A percentile compares a stretch with the other conserved stretches of the same genome.
Conservation (phyloP, 2,329 filamentous ascomycete species). For the Emergomyces africanus region DNA sequence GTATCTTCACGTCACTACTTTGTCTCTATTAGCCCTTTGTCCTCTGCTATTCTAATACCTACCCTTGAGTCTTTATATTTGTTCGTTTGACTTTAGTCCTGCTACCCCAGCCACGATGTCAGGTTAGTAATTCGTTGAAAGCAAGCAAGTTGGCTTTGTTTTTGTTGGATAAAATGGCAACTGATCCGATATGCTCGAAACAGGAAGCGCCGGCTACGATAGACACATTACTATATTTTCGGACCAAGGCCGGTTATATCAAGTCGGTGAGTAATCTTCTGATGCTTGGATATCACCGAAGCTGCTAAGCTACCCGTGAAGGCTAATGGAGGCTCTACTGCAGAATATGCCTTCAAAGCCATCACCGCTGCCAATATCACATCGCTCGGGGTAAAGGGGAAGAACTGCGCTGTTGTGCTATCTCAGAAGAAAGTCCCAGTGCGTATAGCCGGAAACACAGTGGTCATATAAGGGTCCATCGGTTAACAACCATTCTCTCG, state of each 20-base stretch:
- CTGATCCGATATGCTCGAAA: conserved; percentile 17
- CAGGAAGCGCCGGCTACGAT: conserved; percentile 83
- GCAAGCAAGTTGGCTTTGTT: background rate
- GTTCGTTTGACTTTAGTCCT: conserved; percentile 5
- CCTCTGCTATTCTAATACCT: background rate
- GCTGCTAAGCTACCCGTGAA: conserved; percentile 8
- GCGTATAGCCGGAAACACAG: conserved; percentile 31
- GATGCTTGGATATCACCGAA: background rate
- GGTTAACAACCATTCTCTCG: background rate
- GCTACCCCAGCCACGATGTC: conserved; percentile 27
- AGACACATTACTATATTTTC: conserved; percentile 99
- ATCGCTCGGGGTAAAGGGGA: conserved; percentile 88
- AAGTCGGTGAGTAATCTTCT: conserved; percentile 70
- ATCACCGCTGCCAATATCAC: conserved; percentile 99
- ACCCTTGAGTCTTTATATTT: background rate
- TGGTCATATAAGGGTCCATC: background rate
- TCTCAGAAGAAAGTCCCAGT: conserved; percentile 99
- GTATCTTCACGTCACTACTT: conserved; percentile 14
- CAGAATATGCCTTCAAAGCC: conserved; percentile 99
- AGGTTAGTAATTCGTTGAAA: conserved; percentile 22
- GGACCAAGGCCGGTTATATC: conserved; percentile 93
- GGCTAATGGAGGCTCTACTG: conserved; percentile 20
- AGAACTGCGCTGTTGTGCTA: conserved; percentile 91
- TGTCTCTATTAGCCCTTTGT: conserved; percentile 3
- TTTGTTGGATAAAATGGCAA: conserved; percentile 11